Conservation (phyloP, 2,329 filamentous ascomycete species). For the Apiospora kogelbergensis region DNA sequence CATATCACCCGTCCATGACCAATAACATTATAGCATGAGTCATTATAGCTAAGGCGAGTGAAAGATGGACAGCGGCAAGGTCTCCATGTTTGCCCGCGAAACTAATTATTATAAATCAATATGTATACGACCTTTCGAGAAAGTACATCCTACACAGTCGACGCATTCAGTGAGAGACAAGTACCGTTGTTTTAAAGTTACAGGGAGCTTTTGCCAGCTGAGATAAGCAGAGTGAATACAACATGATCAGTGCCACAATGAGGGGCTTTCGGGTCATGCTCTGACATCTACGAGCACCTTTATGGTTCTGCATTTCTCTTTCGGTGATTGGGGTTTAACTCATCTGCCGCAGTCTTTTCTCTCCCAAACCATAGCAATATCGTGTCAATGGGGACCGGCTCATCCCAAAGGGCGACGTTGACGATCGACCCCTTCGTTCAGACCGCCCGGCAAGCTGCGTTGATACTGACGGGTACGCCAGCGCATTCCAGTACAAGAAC, state of each 20-base stretch:
- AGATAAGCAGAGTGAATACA: not conserved
- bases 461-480: constrained; percentile 51
- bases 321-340: constrained; percentile 6
- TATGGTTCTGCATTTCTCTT: constrained; percentile 61
- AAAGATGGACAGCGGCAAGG: too few relatives aligned
- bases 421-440: constrained; percentile 56
- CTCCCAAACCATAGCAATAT: constrained; percentile 53
- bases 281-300: constrained; percentile 56
- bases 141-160: too few relatives aligned
- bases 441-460: constrained; percentile 47
- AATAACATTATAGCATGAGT: too few relatives aligned
- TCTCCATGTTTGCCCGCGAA: too few relatives aligned
- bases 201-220: too few relatives aligned
- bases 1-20: too few relatives aligned
- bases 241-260: too few relatives aligned
- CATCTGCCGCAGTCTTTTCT: constrained; percentile 48
- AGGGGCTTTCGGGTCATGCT: not conserved
- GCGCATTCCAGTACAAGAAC: constrained; percentile 64
- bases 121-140: too few relatives aligned
- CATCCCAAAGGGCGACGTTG: constrained; percentile 65
- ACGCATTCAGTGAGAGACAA: too few relatives aligned
- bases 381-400: constrained; percentile 49
- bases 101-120: too few relatives aligned
- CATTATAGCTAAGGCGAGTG: too few relatives aligned
- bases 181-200: too few relatives aligned